Conservation (phyloP, 148 eudicot species). For the Rhododendron molle region DNA sequence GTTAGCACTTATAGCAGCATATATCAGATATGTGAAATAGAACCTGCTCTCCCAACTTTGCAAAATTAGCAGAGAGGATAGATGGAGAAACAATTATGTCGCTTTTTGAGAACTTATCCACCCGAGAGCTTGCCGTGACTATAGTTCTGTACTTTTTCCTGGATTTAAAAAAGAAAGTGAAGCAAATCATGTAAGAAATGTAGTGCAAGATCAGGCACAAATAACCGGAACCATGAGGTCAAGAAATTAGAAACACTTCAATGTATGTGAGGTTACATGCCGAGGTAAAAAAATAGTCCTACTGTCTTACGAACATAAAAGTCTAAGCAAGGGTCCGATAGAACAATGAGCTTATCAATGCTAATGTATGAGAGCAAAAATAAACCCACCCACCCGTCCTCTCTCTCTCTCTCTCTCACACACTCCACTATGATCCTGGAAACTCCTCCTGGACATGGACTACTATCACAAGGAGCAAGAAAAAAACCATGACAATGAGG, state of each 20-base stretch:
- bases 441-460: neutral
- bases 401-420: neutral
- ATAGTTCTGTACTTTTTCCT: constrained; percentile 63
- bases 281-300: neutral
- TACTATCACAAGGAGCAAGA: neutral
- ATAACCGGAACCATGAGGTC: neutral
- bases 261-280: neutral
- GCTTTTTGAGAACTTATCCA: constrained; percentile 86
- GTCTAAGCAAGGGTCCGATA: neutral
- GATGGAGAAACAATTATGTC: constrained; percentile 99
- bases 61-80: constrained; percentile 91
- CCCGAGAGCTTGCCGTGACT: constrained; percentile 83
- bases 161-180: constrained; percentile 11
- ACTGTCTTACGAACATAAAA: neutral
- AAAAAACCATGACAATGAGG: neutral
- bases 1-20: neutral
- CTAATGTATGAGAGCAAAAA: neutral
- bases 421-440: neutral
- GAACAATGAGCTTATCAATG: neutral
- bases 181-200: constrained; percentile 4
- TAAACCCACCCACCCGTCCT: neutral
- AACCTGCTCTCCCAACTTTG: constrained; percentile 99
- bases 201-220: neutral
- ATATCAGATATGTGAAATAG: neutral
- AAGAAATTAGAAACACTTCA: neutral